Percentiles rank a stretch among this genome's conserved stretches.
phyloP scores from a whole-genome alignment of 306 rosid species.

The Canavalia gladiata region DNA sequence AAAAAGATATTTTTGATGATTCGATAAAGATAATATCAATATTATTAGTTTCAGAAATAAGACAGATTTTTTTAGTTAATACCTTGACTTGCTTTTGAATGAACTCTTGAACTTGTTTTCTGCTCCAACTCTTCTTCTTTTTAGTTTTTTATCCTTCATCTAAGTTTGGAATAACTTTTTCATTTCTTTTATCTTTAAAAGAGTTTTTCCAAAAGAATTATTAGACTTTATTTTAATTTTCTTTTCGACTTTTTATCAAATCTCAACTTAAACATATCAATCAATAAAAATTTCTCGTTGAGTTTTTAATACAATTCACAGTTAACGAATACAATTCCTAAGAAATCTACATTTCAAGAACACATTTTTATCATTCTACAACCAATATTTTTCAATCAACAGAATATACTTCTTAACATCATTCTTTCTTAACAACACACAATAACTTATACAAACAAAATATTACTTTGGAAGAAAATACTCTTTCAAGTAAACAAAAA shows the following conservation, averaged over 20 bases:
- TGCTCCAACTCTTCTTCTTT: slow-evolving; percentile 55
- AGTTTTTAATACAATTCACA: too few relatives aligned
- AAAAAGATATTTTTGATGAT: slow-evolving; percentile 4
- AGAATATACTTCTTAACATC: too few relatives aligned
- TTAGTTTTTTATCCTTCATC: slow-evolving; percentile 80
- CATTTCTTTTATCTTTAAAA: slow-evolving; percentile 88
- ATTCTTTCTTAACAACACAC: too few relatives aligned
- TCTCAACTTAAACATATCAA: too few relatives aligned
- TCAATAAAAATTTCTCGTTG: too few relatives aligned
- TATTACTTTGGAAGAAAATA: too few relatives aligned
- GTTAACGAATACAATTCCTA: too few relatives aligned
- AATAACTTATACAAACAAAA: too few relatives aligned
- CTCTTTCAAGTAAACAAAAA: too few relatives aligned
- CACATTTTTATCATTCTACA: too few relatives aligned
- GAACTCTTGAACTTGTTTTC: slow-evolving; percentile 76
- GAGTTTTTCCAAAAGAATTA: slow-evolving; percentile 54
- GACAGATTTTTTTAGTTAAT: slow-evolving; percentile 30
- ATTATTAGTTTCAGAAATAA: slow-evolving; percentile 1
- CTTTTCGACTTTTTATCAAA: not conserved
- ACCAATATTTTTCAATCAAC: too few relatives aligned
- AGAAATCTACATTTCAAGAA: too few relatives aligned
- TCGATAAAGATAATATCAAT: slow-evolving; percentile 17
- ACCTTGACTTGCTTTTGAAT: slow-evolving; percentile 97
- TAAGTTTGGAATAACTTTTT: slow-evolving; percentile 83
- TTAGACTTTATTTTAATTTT: slow-evolving; percentile 61